Evolutionary conservation across 768 basidiomycete species (phyloP).

Genomic region (Lactarius hatsudake): DNA sequence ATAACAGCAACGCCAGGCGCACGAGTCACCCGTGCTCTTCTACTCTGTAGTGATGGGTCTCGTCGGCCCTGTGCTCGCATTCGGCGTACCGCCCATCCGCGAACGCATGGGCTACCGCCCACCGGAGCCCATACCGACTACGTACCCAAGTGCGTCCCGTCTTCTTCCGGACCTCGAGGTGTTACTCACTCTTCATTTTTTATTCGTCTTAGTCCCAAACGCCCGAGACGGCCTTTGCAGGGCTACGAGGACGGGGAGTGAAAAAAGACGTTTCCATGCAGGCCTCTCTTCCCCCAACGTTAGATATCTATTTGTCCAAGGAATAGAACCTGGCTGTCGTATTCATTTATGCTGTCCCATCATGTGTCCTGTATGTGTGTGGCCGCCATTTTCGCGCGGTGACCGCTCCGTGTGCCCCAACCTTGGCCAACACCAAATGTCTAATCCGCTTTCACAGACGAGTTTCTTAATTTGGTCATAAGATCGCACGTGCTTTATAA

Average conservation of each 20-base stretch:
- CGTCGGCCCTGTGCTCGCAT: constrained; percentile 71
- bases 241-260: constrained; percentile 69
- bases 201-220: constrained; percentile 56
- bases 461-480: not conserved
- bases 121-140: constrained; percentile 65
- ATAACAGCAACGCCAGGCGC: constrained; percentile 79
- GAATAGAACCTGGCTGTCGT: not conserved
- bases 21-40: constrained; percentile 89
- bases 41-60: constrained; percentile 75
- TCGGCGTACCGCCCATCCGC: constrained; percentile 78
- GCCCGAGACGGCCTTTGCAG: constrained; percentile 61
- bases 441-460: too few species aligned
- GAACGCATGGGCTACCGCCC: constrained; percentile 67
- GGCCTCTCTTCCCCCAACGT: not conserved
- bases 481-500: not conserved
- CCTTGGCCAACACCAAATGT: too few species aligned
- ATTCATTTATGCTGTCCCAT: not conserved
- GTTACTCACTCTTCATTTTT: not conserved
- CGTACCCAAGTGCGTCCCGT: constrained; percentile 67
- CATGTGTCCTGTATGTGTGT: not conserved
- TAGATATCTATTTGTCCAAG: not conserved
- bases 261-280: not conserved
- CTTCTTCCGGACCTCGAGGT: too few species aligned
- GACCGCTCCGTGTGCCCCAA: too few species aligned
- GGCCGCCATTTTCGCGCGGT: too few species aligned